Base-by-base conservation (phyloP, 164 flowering plant genomes). In the Vitis cinerea region DNA sequence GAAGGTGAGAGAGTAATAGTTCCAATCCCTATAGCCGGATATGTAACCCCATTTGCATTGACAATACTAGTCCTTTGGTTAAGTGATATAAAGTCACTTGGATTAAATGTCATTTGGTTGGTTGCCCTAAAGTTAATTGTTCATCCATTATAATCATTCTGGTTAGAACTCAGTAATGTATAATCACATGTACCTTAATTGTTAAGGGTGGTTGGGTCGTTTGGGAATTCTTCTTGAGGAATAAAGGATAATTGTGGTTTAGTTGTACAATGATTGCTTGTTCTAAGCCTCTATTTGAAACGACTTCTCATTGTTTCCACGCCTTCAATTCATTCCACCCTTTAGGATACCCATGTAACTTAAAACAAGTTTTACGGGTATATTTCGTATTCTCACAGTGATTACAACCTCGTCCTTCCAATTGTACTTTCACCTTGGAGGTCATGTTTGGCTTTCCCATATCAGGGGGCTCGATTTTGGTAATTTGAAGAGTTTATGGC, bases 51-150 rank as follows among this genome's bases (percentile, higher is more conserved):
- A 31, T 31, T 31, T 31, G 44, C 44, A 31, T 31, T 31, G 44
- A 6, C 44, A 31, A 61, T 27, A 27, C 47, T 0, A 4, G 48
- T 17, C 6, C 57, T 13, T 50, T 27, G 55, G 58, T 64, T 17
- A n/a, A 51, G 67, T 50, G 8, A 14, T 10, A 27, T 5, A 51
- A 64, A 64, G 9, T 64, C 57, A 0, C 10, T 11, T 19, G 67
- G n/a, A 64, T 64, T 37, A 51, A 64, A 64, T 11, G 67, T 64
- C 67, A 64, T 64, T 17, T 64, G 37, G 31, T 64, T 37, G 1
- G 57, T 27, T 64, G 55, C 57, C 17, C 57, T 56, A 2, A 44
- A 64, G 15, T 51, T 58, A 64, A 64, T 19, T 2, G 51, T 64
- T 58, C 67, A 19, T 19, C 23, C 23, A 19, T 19, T 19, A 1